Base-by-base conservation (phyloP, 2,329 filamentous ascomycete genomes). In the Trichoderma harzianum region DNA sequence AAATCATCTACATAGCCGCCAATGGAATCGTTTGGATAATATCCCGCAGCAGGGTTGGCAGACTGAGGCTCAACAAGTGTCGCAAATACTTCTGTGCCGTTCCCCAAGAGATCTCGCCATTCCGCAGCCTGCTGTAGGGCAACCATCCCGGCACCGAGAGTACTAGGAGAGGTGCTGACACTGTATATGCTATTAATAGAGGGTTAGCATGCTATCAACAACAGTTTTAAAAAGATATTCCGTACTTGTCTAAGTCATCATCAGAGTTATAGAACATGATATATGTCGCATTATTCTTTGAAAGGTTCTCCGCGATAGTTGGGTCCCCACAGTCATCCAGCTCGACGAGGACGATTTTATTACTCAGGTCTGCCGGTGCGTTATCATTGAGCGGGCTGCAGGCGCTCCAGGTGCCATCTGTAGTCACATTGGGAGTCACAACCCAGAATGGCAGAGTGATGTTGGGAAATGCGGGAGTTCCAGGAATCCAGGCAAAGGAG, bases 181-280 rank as follows among this genome's bases (percentile, higher is more conserved):
- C 55, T 61, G 21, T 69, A 61, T 14, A 69, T 5, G 14, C 66
- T 69, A 39, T 14, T 3, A 21, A 47, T n/a, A 28, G 8, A 3
- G 12, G n/a, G n/a, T 69, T 14, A 69, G 55, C 28, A 16, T 26
- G 5, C n/a, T 2, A 26, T 8, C n/a, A 28, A 30, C 7, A 1
- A 3, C 8, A 18, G 14, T 7, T 16, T 11, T 10, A 21, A 5
- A 10, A 26, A n/a, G 10, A 32, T 18, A 10, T 36, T 21, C 3
- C 30, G 3, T 61, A 69, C 66, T 34, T 39, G 7, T 16, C 12
- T 12, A 69, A 12, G 5, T 60, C 4, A 7, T 87, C 88, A 47
- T 69, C n/a, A 34, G 18, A 26, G 82, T 90, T 91, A 80, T 91
- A 91, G 75, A 90, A 82, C 75, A 91, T 79, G 67, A 91, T 79